Evolutionary conservation across 2,329 filamentous ascomycete species (phyloP).

Genomic region (Hypocrella siamensis): DNA sequence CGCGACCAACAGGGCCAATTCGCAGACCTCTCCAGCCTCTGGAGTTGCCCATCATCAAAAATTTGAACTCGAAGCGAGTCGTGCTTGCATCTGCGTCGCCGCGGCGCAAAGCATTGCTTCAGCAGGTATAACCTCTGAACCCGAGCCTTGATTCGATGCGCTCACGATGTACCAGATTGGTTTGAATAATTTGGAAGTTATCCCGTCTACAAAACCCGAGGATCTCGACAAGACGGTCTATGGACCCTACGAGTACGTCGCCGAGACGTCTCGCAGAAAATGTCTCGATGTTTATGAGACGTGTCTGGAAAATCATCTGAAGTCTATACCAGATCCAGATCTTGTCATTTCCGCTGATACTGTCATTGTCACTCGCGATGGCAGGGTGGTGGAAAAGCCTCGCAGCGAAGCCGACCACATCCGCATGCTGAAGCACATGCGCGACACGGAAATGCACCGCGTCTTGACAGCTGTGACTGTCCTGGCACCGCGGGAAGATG

Average conservation of each 20-base stretch:
- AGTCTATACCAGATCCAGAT: constrained; percentile 49
- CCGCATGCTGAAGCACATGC: constrained; percentile 64
- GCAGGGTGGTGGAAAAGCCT: constrained; percentile 83
- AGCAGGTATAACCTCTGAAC: constrained; percentile 32
- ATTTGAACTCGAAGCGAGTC: constrained; percentile 63
- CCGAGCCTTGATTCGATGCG: background rate
- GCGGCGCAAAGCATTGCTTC: constrained; percentile 65
- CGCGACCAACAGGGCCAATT: constrained; percentile 15
- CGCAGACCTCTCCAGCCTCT: constrained; percentile 48
- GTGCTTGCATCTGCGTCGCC: constrained; percentile 87
- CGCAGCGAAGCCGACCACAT: constrained; percentile 67
- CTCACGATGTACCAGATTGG: constrained; percentile 43
- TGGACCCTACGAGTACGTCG: constrained; percentile 79
- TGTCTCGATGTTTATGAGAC: constrained; percentile 53
- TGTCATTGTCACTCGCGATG: constrained; percentile 61
- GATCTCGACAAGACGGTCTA: constrained; percentile 62
- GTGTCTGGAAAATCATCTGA: constrained; percentile 25
- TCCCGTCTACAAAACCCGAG: constrained; percentile 71
- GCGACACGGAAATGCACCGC: constrained; percentile 63
- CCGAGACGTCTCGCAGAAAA: constrained; percentile 73
- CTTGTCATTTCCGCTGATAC: constrained; percentile 87
- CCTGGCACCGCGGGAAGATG: constrained; percentile 70
- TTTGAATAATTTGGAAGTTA: constrained; percentile 66
- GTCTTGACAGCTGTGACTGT: constrained; percentile 75
- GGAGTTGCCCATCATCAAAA: constrained; percentile 61